Evolutionary conservation across 106 monocot species (phyloP).

Genomic region (Vanilla planifolia): DNA sequence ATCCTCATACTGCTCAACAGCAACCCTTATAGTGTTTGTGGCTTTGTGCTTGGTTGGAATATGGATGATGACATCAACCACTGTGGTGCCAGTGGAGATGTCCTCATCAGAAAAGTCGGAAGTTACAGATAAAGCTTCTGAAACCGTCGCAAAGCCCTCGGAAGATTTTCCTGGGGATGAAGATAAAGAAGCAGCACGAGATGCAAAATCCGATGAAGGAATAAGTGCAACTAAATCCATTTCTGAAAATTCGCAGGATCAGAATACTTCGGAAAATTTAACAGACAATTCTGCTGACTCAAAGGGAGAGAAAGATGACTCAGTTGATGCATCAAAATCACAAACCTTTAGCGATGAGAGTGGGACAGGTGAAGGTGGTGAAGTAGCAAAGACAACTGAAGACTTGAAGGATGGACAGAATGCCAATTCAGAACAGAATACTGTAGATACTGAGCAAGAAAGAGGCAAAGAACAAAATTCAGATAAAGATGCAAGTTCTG

Average conservation of each 20-base stretch:
- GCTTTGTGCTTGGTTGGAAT: conserved; percentile 78
- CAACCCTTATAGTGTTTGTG: conserved; percentile 58
- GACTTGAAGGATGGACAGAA: conserved; percentile 5
- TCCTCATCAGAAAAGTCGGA: conserved; percentile 33
- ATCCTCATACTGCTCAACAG: conserved; percentile 59
- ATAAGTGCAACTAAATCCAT: conserved; percentile 7
- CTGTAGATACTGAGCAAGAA: conserved; percentile 8
- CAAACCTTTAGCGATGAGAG: conserved; percentile 32
- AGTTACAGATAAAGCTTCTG: conserved; percentile 14
- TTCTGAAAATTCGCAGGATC: conserved; percentile 16
- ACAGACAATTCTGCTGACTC: conserved; percentile 4
- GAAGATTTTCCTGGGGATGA: conserved; percentile 28
- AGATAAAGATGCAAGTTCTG: conserved; percentile 11
- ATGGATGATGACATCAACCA: conserved; percentile 92
- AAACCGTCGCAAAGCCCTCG: conserved; percentile 18
- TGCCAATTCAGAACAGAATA: conserved; percentile 7
- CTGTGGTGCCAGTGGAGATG: conserved; percentile 40
- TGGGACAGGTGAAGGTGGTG: conserved; percentile 24
- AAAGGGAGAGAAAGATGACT: conserved; percentile 19
- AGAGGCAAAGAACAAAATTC: conserved; percentile 11
- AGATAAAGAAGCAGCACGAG: conserved; percentile 19
- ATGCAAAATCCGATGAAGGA: conserved; percentile 8
- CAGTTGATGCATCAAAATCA: conserved; percentile 18
- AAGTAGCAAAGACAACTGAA: conserved; percentile 8
- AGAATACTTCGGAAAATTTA: conserved; percentile 11